Evolutionary conservation across 129 eudicot genomes (phyloP).

Genomic region (Deinandra increscens): DNA sequence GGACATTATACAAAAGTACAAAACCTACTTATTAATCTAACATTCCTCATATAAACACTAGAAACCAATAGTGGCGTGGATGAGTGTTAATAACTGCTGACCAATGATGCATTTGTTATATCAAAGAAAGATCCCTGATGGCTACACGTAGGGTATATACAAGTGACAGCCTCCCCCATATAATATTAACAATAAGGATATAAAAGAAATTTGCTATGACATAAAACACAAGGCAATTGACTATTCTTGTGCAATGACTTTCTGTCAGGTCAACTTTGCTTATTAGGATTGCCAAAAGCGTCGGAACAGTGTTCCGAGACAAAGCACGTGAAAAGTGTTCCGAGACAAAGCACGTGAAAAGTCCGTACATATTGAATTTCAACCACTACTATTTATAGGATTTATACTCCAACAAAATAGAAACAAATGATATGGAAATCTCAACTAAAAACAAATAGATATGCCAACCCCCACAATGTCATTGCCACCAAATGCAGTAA

Average conservation of each 20-base stretch:
- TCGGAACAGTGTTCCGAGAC: slow-evolving; percentile 2
- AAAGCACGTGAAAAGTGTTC: slow-evolving; percentile 18
- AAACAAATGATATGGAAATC: background rate
- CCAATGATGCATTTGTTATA: slow-evolving; percentile 13
- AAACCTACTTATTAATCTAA: background rate
- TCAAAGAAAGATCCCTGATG: background rate
- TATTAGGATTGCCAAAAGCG: slow-evolving; percentile 1
- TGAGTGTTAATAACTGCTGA: background rate
- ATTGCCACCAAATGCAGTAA: slow-evolving; percentile 5
- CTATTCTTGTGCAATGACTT: slow-evolving; percentile 2
- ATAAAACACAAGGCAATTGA: slow-evolving; percentile 4
- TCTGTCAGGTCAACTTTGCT: slow-evolving; percentile 19
- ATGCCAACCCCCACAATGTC: slow-evolving; percentile 13
- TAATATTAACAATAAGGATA: slow-evolving; percentile 11
- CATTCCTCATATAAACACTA: slow-evolving; percentile 12
- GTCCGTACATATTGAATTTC: slow-evolving; percentile 11
- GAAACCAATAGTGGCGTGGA: background rate
- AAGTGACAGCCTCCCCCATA: slow-evolving; percentile 14
- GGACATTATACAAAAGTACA: background rate
- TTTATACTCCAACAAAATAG: background rate
- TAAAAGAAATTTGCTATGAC: background rate
- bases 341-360: slow-evolving; percentile 11
- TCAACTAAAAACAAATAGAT: background rate
- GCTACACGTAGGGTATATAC: background rate
- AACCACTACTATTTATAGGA: background rate